Conservation (phyloP, 2,329 filamentous ascomycete species). For the Scedosporium apiospermum region DNA sequence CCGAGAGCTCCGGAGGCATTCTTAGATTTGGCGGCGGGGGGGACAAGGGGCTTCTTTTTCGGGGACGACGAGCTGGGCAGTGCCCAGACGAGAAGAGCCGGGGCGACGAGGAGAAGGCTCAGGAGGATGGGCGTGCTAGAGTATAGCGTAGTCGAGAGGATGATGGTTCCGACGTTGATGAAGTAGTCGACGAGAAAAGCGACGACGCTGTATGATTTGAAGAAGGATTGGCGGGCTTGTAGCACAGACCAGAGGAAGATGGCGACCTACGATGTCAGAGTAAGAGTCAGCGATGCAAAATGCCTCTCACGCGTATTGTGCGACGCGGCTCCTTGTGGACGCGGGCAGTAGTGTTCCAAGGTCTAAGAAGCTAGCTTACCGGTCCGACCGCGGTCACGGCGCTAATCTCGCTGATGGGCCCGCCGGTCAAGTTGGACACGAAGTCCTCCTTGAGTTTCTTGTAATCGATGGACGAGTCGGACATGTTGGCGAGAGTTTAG, state of each 20-base stretch:
- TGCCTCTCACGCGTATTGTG: slow-evolving; percentile 8
- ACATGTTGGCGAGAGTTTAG: slow-evolving; percentile 19
- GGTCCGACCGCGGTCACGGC: slow-evolving; percentile 75
- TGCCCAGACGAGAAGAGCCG: slow-evolving; percentile 50
- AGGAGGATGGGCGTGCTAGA: slow-evolving; percentile 65
- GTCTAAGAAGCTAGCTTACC: slow-evolving; percentile 38
- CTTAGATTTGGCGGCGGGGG: slow-evolving; percentile 27
- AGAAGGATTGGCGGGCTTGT: slow-evolving; percentile 76
- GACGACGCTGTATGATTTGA: slow-evolving; percentile 61
- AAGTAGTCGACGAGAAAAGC: slow-evolving; percentile 73
- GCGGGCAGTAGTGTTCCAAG: background rate
- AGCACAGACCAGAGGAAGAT: slow-evolving; percentile 82
- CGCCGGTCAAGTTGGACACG: slow-evolving; percentile 82
- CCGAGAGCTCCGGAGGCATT: slow-evolving; percentile 16
- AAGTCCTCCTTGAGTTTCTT: slow-evolving; percentile 92
- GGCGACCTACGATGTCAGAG: slow-evolving; percentile 48
- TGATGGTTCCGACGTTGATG: slow-evolving; percentile 71
- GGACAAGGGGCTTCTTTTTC: slow-evolving; percentile 41
- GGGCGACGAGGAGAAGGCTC: slow-evolving; percentile 62
- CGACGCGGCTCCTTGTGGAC: background rate
- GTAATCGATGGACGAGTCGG: slow-evolving; percentile 47
- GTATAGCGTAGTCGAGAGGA: slow-evolving; percentile 83
- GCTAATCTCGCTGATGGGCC: slow-evolving; percentile 77
- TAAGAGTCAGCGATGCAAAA: slow-evolving; percentile 9
- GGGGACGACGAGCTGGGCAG: slow-evolving; percentile 27